Evolutionary conservation across 2,329 filamentous ascomycete genomes (phyloP), one percentile per base, ranked within the genome.

Genomic region (Rhinocladiella mackenziei): DNA sequence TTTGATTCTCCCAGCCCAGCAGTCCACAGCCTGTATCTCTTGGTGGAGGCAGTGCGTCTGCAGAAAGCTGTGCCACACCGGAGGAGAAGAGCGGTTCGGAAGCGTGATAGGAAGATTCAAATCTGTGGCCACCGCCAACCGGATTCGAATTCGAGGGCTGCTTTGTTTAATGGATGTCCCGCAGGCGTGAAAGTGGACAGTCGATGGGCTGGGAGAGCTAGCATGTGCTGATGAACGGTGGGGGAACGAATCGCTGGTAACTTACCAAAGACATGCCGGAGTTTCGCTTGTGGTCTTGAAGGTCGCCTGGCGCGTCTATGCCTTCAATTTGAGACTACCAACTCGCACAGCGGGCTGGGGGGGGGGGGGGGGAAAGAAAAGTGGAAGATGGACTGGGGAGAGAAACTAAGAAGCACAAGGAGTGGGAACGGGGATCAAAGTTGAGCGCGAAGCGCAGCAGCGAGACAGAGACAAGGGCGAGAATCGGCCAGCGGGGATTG

Each of bases 211-310:
- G 13, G 43, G 18, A 43, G 39, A 53, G 50, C 50, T 47, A 53
- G 46, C 50, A 53, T 53, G 50, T 53, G 50, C 50, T 44, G 34
- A 30, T 33, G 37, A 43, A 39, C 49, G 44, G 37, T 48, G 49
- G 44, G 45, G 45, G 42, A 37, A 28, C n/a, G 15, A 43, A 36
- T 33, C n/a, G 33, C 10, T 38, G 30, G 28, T 20, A 25, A 48
- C 48, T 43, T 47, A 50, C 48, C 43, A 50, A 34, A 50, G 48
- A 46, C 48, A 50, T 50, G 43, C 39, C 29, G 48, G 34, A 33
- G 36, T 39, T n/a, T 26, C 28, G 31, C 23, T 19, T 15, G 14
- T 18, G 23, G 32, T 33, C 10, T 8, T 39, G 26, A 30, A 22
- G 36, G 22, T 31, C 36, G 32, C 36, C 39, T 39, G 36, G 36